Conservation (phyloP, 148 eudicot genomes). For the Dysphania ambrosioides region DNA sequence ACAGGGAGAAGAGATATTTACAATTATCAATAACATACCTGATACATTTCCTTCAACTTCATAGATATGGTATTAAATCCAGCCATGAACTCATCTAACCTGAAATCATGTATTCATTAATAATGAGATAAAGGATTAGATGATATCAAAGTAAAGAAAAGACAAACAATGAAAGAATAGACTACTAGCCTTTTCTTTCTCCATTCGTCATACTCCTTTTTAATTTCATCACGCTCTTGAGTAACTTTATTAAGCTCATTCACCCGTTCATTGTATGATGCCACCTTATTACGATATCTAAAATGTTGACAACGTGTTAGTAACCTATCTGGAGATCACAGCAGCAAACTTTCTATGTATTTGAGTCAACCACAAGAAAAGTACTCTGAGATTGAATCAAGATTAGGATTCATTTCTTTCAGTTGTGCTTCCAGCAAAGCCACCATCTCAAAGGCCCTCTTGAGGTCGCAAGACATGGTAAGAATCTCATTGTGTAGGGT, state of each 20-base stretch:
- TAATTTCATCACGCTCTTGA: slow-evolving; percentile 79
- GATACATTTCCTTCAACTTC: slow-evolving; percentile 98
- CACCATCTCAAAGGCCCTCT: slow-evolving; percentile 76
- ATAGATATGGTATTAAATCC: slow-evolving; percentile 92
- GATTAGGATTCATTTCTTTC: slow-evolving; percentile 97
- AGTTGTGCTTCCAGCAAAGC: slow-evolving; percentile 83
- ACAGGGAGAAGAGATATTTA: neutral
- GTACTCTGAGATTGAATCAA: slow-evolving; percentile 96
- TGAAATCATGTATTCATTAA: slow-evolving; percentile 31
- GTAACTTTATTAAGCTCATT: slow-evolving; percentile 77
- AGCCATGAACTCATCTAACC: slow-evolving; percentile 98
- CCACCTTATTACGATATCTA: slow-evolving; percentile 76
- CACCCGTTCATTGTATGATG: slow-evolving; percentile 78
- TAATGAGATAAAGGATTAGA: neutral
- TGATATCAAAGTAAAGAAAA: neutral
- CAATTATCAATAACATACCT: slow-evolving; percentile 44
- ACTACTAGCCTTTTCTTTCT: slow-evolving; percentile 72
- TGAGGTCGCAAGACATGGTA: slow-evolving; percentile 53
- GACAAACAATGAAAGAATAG: slow-evolving; percentile 10
- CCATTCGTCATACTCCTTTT: slow-evolving; percentile 88
- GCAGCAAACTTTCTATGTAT: slow-evolving; percentile 15
- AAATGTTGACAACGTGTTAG: slow-evolving; percentile 5
- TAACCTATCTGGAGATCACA: slow-evolving; percentile 15
- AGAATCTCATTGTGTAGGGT: slow-evolving; percentile 73
- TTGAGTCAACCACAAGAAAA: neutral